A percentile compares a stretch with the other conserved stretches of the same genome.
These are phyloP conservation scores for Pleodorina starrii DNA, from an alignment of 139 green algal genomes.

Conservation along the genomic window DNA sequence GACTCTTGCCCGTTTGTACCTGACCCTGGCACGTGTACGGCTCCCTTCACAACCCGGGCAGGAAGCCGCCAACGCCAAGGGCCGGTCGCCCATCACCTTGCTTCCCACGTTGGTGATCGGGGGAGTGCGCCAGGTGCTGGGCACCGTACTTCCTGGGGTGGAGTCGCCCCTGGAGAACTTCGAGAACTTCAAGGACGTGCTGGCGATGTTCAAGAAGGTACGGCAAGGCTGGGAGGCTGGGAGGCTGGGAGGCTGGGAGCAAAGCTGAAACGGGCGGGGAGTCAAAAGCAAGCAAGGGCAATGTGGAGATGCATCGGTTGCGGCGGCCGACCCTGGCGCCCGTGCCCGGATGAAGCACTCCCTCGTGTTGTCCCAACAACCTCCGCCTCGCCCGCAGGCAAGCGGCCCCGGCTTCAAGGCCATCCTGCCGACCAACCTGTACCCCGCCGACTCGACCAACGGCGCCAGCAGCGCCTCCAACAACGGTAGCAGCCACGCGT, in stretches of 20 bases:
- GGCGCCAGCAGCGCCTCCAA: background rate
- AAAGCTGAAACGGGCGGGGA: too few relatives aligned
- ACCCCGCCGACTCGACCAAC: background rate
- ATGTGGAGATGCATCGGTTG: too few relatives aligned
- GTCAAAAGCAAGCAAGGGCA: too few relatives aligned
- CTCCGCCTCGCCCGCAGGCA: background rate
- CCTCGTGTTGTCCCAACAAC: too few relatives aligned
- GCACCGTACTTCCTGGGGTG: background rate
- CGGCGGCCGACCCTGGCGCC: too few relatives aligned
- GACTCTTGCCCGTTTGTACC: too few relatives aligned
- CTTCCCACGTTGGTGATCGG: background rate
- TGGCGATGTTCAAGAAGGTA: conserved; percentile 21
- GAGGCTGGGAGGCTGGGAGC: too few relatives aligned
- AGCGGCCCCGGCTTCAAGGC: background rate
- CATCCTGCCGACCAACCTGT: background rate
- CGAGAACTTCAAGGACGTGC: conserved; percentile 11
- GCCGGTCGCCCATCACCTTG: background rate
- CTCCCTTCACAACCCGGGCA: too few relatives aligned
- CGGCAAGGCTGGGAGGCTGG: too few relatives aligned
- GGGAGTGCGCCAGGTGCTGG: background rate
- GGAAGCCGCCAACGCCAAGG: background rate
- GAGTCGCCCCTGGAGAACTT: background rate
- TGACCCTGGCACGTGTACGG: too few relatives aligned
- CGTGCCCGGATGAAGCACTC: too few relatives aligned
- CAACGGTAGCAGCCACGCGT: background rate